Evolutionary conservation across 73 alveolate species (phyloP), one percentile per base, ranked within the genome.

Genomic region (Diophrys sp.): DNA sequence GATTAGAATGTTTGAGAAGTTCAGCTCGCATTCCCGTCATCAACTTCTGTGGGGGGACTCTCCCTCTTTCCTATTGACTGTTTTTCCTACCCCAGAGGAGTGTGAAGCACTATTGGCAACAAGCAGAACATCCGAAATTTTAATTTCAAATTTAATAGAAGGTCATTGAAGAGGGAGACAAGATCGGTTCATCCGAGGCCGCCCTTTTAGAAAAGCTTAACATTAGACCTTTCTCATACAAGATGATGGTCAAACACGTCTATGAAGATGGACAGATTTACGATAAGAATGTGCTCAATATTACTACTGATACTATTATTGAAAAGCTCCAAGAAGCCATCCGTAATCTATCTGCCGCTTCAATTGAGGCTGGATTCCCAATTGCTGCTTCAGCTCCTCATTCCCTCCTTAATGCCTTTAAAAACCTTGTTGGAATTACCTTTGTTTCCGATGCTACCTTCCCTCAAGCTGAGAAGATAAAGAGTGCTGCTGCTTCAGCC

Each of bases 381-480:
- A 97, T 98, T 77, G 96, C 83, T 71, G 98, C 98, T 70, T 88
- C 99, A 25, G 93, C 95, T 74, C 99, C 99, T n/a, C 98, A 96
- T 76, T 74, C 95, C 56, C 74, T 97, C 74, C 90, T 94, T 81
- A 95, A 91, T 91, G 99, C 99, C 56, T 96, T 96, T 96, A 96
- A 92, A 89, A 94, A 97, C 86, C 88, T 96, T 78, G 99, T 97
- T 62, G 96, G 98, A 23, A 89, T 97, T 85, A 93, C 98, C 56
- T 84, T 94, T 30, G 98, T 83, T 54, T 76, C 91, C 68, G 98
- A 92, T 84, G 91, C 82, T 82, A 79, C 93, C 67, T 95, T 95
- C 90, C 71, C 77, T 70, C 90, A 92, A 90, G 94, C 89, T 25
- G 84, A 80, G 55, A 62, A 34, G 55, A 24, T 87, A 1, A 70